Evolutionary conservation across 2,329 filamentous ascomycete species (phyloP), one percentile per base, ranked within the genome.

Genomic region (Septoria linicola): DNA sequence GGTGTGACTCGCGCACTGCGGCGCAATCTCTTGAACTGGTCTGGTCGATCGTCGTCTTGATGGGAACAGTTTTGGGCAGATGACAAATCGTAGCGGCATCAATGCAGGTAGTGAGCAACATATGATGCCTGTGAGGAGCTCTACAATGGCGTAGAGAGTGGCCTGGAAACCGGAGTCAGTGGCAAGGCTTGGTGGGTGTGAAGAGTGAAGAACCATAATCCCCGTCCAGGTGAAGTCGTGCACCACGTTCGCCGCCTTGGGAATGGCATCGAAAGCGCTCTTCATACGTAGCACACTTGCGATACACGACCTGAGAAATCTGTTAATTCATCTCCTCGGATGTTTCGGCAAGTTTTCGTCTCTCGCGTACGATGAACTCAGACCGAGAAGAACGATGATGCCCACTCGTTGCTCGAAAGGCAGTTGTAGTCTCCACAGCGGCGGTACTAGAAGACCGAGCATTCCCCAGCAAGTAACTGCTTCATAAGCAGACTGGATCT

Each of bases 311-410:
- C 21, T 27, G 7, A 16, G 21, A 21, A n/a, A 11, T n/a, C n/a
- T n/a, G n/a, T n/a, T n/a, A n/a, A n/a, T n/a, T n/a, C n/a, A n/a
- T n/a, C n/a, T n/a, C n/a, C n/a, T n/a, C n/a, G n/a, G n/a, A n/a
- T n/a, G n/a, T n/a, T n/a, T n/a, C n/a, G n/a, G n/a, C n/a, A n/a
- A n/a, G n/a, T n/a, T n/a, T n/a, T n/a, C n/a, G n/a, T n/a, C n/a
- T n/a, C n/a, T n/a, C n/a, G 10, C 19, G 13, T 27, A 41, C 14
- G 50, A 48, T n/a, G 50, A 47, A 32, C 51, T 54, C 16, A 54
- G 14, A n/a, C 51, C 46, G 8, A 54, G 37, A 8, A 54, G 20
- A 16, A 50, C n/a, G 8, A 54, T 50, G 19, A 46, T 42, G 23
- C 51, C 51, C 20, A 54, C 25, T 6, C 47, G 41, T 31, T 49